phyloP scores from a whole-genome alignment of 2,329 filamentous ascomycete species.

The Colletotrichum lini region DNA sequence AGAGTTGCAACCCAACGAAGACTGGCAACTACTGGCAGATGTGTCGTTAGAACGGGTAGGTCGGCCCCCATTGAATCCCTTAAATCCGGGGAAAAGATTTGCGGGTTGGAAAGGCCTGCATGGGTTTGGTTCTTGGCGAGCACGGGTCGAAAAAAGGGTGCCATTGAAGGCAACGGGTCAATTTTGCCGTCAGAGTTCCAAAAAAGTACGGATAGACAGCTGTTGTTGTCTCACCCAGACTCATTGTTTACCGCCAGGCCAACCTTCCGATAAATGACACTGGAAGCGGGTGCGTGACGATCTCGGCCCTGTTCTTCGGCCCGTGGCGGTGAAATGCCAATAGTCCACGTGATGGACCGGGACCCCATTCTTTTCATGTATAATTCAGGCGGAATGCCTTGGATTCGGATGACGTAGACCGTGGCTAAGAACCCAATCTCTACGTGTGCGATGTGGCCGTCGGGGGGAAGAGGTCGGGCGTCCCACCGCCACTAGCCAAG shows the following conservation, averaged over 20 bases:
- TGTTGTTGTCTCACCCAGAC: not conserved
- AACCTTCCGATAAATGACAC: not conserved
- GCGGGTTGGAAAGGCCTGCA: not conserved
- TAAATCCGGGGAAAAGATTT: not conserved
- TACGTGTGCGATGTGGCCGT: not conserved
- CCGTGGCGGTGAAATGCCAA: not conserved
- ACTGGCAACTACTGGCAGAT: not conserved
- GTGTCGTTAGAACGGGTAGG: not conserved
- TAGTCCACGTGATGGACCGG: not conserved
- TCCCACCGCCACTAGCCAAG: not conserved
- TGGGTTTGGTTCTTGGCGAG: not conserved
- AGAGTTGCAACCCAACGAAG: not conserved
- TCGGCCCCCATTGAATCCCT: not conserved
- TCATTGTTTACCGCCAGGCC: not conserved
- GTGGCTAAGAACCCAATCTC: not conserved
- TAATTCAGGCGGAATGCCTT: not conserved
- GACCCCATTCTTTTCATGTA: not conserved
- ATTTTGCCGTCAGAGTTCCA: not conserved
- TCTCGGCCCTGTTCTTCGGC: not conserved
- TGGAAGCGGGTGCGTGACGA: not conserved
- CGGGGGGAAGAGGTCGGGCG: not conserved
- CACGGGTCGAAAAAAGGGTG: not conserved
- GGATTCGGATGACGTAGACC: not conserved
- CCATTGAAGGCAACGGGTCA: not conserved
- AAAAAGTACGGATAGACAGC: not conserved